Conservation (phyloP, 2,329 filamentous ascomycete species). For the Neofusicoccum ribis region DNA sequence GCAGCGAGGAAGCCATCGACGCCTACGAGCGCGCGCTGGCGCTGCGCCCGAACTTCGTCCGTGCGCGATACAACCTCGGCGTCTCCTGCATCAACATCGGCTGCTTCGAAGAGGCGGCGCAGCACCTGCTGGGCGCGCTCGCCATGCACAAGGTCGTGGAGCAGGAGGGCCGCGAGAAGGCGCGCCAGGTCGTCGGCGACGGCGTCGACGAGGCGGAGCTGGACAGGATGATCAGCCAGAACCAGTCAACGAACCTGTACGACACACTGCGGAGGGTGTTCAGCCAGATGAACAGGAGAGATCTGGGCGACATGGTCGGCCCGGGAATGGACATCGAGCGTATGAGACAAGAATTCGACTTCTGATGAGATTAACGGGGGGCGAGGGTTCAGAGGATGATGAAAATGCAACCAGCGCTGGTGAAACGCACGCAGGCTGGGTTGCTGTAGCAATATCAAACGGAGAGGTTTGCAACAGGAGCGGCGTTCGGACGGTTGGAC, state of each 20-base stretch:
- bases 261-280: constrained; percentile 95
- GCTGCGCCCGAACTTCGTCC: constrained; percentile 92
- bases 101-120: constrained; percentile 88
- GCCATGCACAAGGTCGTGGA: constrained; percentile 96
- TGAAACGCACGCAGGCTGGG: background rate
- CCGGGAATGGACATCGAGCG: constrained; percentile 86
- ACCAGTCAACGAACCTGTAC: constrained; percentile 94
- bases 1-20: constrained; percentile 92
- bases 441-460: background rate
- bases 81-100: constrained; percentile 98
- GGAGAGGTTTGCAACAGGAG: background rate
- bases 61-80: constrained; percentile 93
- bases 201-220: constrained; percentile 69
- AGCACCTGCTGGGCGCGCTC: constrained; percentile 86
- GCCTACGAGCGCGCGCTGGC: constrained; percentile 92
- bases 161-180: constrained; percentile 77
- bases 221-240: constrained; percentile 88
- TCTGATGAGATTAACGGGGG: constrained; percentile 47
- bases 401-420: background rate
- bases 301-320: constrained; percentile 84
- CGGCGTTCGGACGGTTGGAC: background rate
- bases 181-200: constrained; percentile 71
- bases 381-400: too few relatives aligned
- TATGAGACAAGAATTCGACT: constrained; percentile 90
- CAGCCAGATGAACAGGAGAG: constrained; percentile 87